These are phyloP conservation scores for Hemileccinum impolitum DNA, from an alignment of 768 basidiomycete genomes.

Conservation along the genomic window DNA sequence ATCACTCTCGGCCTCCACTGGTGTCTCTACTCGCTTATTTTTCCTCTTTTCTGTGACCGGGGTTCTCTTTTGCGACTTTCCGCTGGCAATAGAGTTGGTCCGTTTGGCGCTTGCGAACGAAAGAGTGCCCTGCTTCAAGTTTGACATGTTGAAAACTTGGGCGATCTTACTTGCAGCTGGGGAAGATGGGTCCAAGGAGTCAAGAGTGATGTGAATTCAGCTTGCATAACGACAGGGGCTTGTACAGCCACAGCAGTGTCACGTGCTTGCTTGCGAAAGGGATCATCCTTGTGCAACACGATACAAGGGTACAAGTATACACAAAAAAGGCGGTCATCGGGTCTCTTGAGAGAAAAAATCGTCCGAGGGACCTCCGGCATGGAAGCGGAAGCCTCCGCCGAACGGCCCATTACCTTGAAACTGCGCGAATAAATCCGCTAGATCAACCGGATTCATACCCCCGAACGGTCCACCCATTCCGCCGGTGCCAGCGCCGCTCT, in stretches of 20 bases:
- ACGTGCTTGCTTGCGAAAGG: constrained; percentile 7
- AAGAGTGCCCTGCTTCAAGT: constrained; percentile 45
- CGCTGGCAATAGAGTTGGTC: constrained; percentile 27
- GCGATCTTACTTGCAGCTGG: not conserved
- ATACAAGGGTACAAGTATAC: not conserved
- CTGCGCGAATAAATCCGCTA: constrained; percentile 63
- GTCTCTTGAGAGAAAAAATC: constrained; percentile 21
- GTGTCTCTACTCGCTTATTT: constrained; percentile 1
- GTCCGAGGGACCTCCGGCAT: constrained; percentile 7
- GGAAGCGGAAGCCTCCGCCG: constrained; percentile 31
- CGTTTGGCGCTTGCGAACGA: constrained; percentile 47
- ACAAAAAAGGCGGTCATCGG: not conserved
- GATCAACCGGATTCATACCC: constrained; percentile 44
- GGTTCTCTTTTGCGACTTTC: constrained; percentile 17
- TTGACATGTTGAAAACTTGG: constrained; percentile 2
- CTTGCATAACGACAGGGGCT: constrained; percentile 17
- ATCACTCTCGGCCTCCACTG: not conserved
- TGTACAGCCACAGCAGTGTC: constrained; percentile 6
- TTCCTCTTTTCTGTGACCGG: constrained; percentile 7
- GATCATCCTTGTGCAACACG: not conserved
- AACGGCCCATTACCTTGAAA: constrained; percentile 46
- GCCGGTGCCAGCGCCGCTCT: constrained; percentile 39
- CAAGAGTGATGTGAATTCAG: not conserved
- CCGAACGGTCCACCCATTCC: constrained; percentile 43
- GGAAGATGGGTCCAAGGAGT: not conserved